phyloP scores from a whole-genome alignment of 2,329 filamentous ascomycete genomes.

The Pestalotiopsis sp. region DNA sequence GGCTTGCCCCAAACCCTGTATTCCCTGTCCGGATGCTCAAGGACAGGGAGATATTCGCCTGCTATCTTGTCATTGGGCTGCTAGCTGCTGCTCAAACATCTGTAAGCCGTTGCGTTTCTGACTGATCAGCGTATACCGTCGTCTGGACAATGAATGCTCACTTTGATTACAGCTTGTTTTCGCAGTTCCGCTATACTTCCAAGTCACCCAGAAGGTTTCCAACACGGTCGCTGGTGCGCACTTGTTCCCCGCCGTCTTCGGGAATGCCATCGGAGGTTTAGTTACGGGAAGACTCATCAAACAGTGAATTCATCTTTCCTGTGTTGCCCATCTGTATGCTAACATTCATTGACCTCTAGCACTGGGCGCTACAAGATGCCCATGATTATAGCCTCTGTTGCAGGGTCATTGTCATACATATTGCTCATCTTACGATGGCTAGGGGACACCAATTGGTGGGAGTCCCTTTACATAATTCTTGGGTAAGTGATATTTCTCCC shows the following conservation, averaged over 20 bases:
- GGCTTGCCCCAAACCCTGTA: conserved; percentile 38
- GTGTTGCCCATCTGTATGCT: background rate
- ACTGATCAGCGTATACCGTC: background rate
- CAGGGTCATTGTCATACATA: conserved; percentile 1
- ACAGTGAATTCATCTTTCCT: conserved; percentile 4
- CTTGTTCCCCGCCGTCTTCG: conserved; percentile 50
- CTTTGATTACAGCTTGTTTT: conserved; percentile 40
- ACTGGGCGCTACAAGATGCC: conserved; percentile 45
- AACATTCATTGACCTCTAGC: background rate
- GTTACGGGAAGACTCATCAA: conserved; percentile 44
- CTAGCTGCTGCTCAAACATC: conserved; percentile 20
- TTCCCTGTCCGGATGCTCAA: conserved; percentile 41
- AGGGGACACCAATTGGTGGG: conserved; percentile 38
- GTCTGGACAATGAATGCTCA: background rate
- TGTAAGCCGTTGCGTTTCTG: background rate
- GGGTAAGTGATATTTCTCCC: background rate
- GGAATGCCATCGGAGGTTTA: conserved; percentile 51
- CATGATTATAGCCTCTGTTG: conserved; percentile 33
- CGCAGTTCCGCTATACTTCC: conserved; percentile 52
- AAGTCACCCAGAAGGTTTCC: conserved; percentile 44
- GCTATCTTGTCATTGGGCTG: conserved; percentile 35
- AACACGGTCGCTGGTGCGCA: conserved; percentile 41
- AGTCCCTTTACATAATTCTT: conserved; percentile 42
- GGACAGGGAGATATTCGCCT: conserved; percentile 37
- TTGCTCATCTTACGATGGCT: conserved; percentile 34